Evolutionary conservation across 2,329 filamentous ascomycete genomes (phyloP).

Genomic region (Diaporthe longicolla): DNA sequence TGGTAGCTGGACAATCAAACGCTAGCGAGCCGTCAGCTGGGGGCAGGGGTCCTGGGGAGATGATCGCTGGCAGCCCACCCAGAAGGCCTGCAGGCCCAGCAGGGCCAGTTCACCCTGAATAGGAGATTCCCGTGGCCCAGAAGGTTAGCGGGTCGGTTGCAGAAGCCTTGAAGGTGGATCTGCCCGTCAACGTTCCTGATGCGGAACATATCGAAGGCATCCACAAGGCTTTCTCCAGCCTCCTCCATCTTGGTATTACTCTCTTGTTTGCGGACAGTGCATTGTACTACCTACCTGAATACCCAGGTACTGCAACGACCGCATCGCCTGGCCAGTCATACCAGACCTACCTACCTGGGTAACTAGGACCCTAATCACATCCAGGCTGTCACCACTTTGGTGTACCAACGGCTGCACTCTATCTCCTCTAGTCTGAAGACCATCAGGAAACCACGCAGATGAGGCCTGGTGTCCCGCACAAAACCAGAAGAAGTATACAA

Average conservation of each 20-base stretch:
- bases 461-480: neutral
- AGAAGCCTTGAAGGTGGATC: conserved; percentile 28
- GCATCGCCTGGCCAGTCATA: neutral
- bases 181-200: conserved; percentile 11
- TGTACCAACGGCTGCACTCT: neutral
- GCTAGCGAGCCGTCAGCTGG: conserved; percentile 33
- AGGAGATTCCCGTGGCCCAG: conserved; percentile 12
- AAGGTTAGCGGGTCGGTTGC: conserved; percentile 4
- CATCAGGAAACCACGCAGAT: too few relatives aligned
- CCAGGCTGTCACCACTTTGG: neutral
- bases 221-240: conserved; percentile 32
- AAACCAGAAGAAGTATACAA: neutral
- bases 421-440: neutral
- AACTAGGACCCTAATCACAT: too few relatives aligned
- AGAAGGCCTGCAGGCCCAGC: neutral
- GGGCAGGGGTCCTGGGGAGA: conserved; percentile 21
- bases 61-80: conserved; percentile 23
- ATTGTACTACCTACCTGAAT: neutral
- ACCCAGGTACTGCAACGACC: neutral
- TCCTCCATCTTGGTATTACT: neutral
- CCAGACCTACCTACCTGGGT: neutral
- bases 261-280: conserved; percentile 16
- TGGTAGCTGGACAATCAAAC: conserved; percentile 36
- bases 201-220: conserved; percentile 26
- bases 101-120: neutral